Evolutionary conservation across 176 grass and related monocot species (phyloP).

Genomic region (Ampelocalamus luodianensis): DNA sequence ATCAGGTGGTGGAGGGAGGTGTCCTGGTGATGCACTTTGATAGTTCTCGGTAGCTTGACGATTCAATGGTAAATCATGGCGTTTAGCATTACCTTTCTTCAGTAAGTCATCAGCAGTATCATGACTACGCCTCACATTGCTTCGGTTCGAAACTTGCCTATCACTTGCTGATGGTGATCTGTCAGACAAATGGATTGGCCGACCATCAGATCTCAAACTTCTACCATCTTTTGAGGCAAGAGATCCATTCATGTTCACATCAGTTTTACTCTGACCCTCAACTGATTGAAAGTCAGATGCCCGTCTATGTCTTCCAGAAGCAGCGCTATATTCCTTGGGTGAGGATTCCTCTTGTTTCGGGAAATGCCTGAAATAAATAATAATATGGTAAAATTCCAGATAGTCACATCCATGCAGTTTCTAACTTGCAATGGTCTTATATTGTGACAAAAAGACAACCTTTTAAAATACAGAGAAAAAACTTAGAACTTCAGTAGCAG

Average conservation of each 20-base stretch:
- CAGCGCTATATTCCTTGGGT: slow-evolving; percentile 31
- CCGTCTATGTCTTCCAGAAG: slow-evolving; percentile 34
- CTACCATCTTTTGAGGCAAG: slow-evolving; percentile 45
- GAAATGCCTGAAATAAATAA: slow-evolving; percentile 41
- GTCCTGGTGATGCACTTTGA: slow-evolving; percentile 33
- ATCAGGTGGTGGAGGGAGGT: slow-evolving; percentile 17
- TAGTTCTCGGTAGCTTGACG: not conserved
- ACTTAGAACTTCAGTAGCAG: not conserved
- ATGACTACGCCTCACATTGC: slow-evolving; percentile 16
- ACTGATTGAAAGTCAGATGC: slow-evolving; percentile 29
- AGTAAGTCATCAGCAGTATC: slow-evolving; percentile 33
- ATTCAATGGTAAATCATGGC: slow-evolving; percentile 22
- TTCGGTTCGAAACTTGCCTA: slow-evolving; percentile 34
- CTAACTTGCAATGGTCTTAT: not conserved
- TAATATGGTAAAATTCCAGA: not conserved
- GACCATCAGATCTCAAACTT: slow-evolving; percentile 43
- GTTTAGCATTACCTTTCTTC: slow-evolving; percentile 33
- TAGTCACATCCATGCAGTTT: not conserved
- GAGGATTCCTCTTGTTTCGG: slow-evolving; percentile 44
- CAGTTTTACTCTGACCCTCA: slow-evolving; percentile 28
- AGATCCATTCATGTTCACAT: slow-evolving; percentile 27
- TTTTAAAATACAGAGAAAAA: not conserved
- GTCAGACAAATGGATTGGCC: slow-evolving; percentile 39
- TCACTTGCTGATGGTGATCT: slow-evolving; percentile 39
- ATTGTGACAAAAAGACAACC: not conserved